A percentile compares a stretch with the other conserved stretches of the same genome.
These are phyloP conservation scores for Delonix regia DNA, from an alignment of 306 rosid genomes.

Conservation along the genomic window DNA sequence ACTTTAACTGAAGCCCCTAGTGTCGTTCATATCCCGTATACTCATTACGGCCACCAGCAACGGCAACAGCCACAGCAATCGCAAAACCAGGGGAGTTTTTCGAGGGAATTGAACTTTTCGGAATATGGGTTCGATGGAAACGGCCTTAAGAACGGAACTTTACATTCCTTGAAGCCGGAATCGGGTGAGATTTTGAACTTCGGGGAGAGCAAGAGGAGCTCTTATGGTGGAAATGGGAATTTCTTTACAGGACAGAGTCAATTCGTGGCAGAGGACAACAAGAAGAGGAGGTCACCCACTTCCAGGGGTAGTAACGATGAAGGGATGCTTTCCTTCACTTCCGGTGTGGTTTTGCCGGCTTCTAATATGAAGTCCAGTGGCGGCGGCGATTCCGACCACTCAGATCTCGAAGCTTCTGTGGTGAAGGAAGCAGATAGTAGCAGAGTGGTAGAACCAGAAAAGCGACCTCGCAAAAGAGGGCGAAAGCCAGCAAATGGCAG, in stretches of 20 bases:
- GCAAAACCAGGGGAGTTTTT: constrained; percentile 63
- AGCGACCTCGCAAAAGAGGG: constrained; percentile 87
- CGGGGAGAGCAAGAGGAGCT: constrained; percentile 69
- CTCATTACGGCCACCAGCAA: constrained; percentile 30
- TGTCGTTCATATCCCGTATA: constrained; percentile 44
- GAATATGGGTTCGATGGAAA: constrained; percentile 55
- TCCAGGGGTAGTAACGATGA: constrained; percentile 84
- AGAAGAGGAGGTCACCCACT: constrained; percentile 70
- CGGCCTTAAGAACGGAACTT: constrained; percentile 51
- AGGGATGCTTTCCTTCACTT: constrained; percentile 88
- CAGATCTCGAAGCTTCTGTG: constrained; percentile 92
- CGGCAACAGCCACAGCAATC: constrained; percentile 30
- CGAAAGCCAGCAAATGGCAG: constrained; percentile 94
- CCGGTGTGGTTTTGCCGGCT: constrained; percentile 68
- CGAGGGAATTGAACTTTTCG: constrained; percentile 70
- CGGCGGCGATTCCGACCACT: constrained; percentile 72
- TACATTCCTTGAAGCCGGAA: constrained; percentile 71
- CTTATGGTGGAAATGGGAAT: constrained; percentile 42
- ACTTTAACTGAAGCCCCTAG: constrained; percentile 66
- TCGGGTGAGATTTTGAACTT: constrained; percentile 84
- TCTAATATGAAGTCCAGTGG: constrained; percentile 53
- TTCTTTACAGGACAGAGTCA: constrained; percentile 60
- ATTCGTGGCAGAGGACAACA: constrained; percentile 53
- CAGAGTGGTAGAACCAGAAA: constrained; percentile 77
- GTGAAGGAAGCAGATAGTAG: constrained; percentile 73